Base-by-base conservation (phyloP, 257 asterid genomes). In the Datura wrightii region DNA sequence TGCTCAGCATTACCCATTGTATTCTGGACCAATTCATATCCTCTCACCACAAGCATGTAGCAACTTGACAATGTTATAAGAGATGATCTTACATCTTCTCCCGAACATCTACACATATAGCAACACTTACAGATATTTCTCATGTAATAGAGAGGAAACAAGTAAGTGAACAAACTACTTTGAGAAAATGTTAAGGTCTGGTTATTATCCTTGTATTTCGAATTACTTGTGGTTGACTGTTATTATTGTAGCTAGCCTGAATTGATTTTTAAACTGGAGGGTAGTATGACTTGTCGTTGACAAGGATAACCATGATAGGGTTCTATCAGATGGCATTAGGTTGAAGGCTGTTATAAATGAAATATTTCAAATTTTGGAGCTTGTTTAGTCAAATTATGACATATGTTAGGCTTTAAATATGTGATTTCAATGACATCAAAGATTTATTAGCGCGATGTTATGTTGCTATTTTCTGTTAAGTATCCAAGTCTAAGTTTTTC, bases 11-110 rank as follows among this genome's bases (percentile, higher is more conserved):
- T 18, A 39, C 52, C 31, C 7, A 3, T 39, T 67, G 13, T 16
- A 67, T 67, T 67, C 9, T 1, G 14, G 39, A 67, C 50, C 50
- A 15, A 67, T 69, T 67, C 78, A 69, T 39, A 39, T 15, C 34
- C 34, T 69, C 31, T 52, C 78, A 39, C 52, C 52, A 69, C 78
- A 69, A 39, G 78, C 48, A 42, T 41, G 52, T 39, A 69, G 78
- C 78, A 37, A 69, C 52, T 69, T 69, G 48, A 69, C 34, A 69
- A 3, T 69, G 52, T 39, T 69, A 15, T 16, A 39, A 39, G 78
- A 39, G 52, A 0, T 69, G 8, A 69, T 39, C 78, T 10, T 42
- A 15, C 31, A 0, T 37, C 76, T 67, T 67, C 24, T 67, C 14
- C 76, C 42, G 52, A 67, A 67, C 50, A 39, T 67, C 19, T 18